Evolutionary conservation across 129 eudicot genomes (phyloP).

Genomic region (Centella asiatica): DNA sequence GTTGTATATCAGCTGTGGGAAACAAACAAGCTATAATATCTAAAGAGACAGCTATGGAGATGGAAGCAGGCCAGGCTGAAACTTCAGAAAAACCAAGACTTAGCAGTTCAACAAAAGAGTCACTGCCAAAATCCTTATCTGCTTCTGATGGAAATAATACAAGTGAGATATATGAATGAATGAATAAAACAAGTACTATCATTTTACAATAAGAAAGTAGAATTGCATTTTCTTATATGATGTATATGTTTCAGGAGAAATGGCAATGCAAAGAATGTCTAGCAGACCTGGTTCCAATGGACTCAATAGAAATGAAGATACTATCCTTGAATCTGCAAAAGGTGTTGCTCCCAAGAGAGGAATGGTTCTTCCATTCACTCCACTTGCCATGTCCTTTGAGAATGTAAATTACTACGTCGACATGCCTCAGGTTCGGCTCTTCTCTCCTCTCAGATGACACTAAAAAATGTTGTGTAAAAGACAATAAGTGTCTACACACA

Average conservation of each 20-base stretch:
- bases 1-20: conserved; percentile 55
- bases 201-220: neutral
- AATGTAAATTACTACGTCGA: conserved; percentile 72
- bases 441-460: neutral
- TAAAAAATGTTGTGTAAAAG: neutral
- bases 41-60: conserved; percentile 67
- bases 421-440: conserved; percentile 69
- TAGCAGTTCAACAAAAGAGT: conserved; percentile 38
- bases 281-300: conserved; percentile 36
- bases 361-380: conserved; percentile 87
- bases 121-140: conserved; percentile 38
- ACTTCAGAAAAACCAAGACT: conserved; percentile 46
- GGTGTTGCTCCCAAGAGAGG: conserved; percentile 79
- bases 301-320: conserved; percentile 35
- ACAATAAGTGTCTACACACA: neutral
- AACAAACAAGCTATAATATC: conserved; percentile 86
- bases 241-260: conserved; percentile 45
- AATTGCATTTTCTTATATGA: neutral
- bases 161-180: conserved; percentile 25
- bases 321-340: conserved; percentile 35
- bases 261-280: conserved; percentile 57
- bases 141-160: conserved; percentile 70
- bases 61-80: conserved; percentile 57
- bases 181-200: too few species aligned
- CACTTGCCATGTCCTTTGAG: conserved; percentile 82